Evolutionary conservation across 2,329 filamentous ascomycete genomes (phyloP).

Genomic region (Aspergillus eucalypticola): DNA sequence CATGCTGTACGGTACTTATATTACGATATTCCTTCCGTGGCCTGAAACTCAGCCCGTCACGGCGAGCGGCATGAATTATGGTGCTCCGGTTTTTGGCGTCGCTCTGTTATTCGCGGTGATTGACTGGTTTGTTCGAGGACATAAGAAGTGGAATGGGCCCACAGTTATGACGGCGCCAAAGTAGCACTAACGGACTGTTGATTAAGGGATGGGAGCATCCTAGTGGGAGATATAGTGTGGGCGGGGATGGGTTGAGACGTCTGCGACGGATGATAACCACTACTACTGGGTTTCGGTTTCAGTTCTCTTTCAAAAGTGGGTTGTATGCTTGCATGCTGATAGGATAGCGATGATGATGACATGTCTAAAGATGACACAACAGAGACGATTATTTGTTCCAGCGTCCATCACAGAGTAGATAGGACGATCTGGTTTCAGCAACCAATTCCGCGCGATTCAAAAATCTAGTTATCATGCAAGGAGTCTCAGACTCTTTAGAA

Average conservation of each 20-base stretch:
- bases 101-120: slow-evolving; percentile 20
- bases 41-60: slow-evolving; percentile 26
- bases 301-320: not conserved
- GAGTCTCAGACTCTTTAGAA: slow-evolving; percentile 8
- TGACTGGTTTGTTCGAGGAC: slow-evolving; percentile 19
- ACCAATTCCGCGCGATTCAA: not conserved
- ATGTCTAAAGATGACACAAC: not conserved
- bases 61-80: slow-evolving; percentile 29
- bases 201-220: not conserved
- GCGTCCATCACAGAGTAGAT: not conserved
- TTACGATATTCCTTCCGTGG: slow-evolving; percentile 26
- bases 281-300: not conserved
- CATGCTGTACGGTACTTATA: slow-evolving; percentile 25
- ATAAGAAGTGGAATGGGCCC: slow-evolving; percentile 7
- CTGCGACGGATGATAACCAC: not conserved
- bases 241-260: not conserved
- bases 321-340: not conserved
- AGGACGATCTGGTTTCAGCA: not conserved
- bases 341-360: not conserved
- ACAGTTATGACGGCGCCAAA: not conserved
- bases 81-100: slow-evolving; percentile 17
- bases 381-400: not conserved
- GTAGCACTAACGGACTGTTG: not conserved
- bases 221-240: not conserved
- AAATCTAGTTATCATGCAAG: slow-evolving; percentile 6